Evolutionary conservation across 179 eudicot genomes (phyloP).

Genomic region (Nepenthes alata): DNA sequence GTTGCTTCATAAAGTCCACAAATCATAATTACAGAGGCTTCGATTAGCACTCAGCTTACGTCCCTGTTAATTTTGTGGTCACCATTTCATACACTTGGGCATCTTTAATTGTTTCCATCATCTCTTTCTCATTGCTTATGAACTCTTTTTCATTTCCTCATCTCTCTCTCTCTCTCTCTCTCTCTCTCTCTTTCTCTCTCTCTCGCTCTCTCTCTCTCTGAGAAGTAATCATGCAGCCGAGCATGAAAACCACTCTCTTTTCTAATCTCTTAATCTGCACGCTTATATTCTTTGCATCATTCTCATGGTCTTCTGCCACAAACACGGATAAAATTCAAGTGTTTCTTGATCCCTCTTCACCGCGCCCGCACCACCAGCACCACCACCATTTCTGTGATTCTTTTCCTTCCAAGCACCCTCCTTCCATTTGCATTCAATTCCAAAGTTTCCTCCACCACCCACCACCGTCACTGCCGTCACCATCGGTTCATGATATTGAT

Average conservation of each 20-base stretch:
- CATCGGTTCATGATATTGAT: conserved; percentile 32
- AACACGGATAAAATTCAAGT: background rate
- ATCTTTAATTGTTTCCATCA: no score
- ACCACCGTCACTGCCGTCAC: conserved; percentile 1
- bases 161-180: no score
- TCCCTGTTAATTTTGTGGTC: no score
- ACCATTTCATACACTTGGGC: no score
- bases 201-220: no score
- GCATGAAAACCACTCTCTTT: conserved; percentile 3
- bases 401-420: conserved; percentile 15
- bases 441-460: conserved; percentile 17
- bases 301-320: conserved; percentile 5
- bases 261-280: background rate
- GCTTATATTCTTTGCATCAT: background rate
- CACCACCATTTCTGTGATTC: conserved; percentile 6
- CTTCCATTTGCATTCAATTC: conserved; percentile 16
- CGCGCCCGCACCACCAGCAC: conserved; percentile 1
- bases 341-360: conserved; percentile 12
- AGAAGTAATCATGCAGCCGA: conserved; percentile 4
- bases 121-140: no score
- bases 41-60: no score
- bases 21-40: no score
- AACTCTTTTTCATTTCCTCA: no score
- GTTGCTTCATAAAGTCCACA: no score
- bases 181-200: no score